These are phyloP conservation scores for Linum trigynum DNA, from an alignment of 345 rosid species.

Conservation along the genomic window DNA sequence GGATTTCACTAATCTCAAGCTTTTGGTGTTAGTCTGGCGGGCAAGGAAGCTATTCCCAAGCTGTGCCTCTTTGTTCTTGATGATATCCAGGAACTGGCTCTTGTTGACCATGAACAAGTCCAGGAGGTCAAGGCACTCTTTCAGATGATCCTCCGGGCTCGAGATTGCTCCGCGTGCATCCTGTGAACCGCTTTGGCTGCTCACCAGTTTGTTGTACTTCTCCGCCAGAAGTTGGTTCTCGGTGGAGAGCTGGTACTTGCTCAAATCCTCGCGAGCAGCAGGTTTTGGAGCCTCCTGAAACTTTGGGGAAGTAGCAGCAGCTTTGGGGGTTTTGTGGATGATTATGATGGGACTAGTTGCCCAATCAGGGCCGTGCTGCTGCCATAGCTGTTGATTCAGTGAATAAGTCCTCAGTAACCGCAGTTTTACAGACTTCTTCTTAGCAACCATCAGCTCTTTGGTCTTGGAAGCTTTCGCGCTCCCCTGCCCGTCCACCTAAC, in stretches of 20 bases:
- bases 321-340: conserved; percentile 23
- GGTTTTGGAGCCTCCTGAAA: conserved; percentile 13
- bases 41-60: conserved; percentile 22
- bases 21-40: conserved; percentile 21
- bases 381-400: conserved; percentile 15
- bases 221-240: conserved; percentile 9
- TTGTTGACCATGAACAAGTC: conserved; percentile 50
- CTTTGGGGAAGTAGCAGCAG: conserved; percentile 7
- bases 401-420: conserved; percentile 17
- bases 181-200: conserved; percentile 12
- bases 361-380: conserved; percentile 17
- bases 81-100: conserved; percentile 41
- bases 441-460: conserved; percentile 13
- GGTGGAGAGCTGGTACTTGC: conserved; percentile 6
- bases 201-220: conserved; percentile 3
- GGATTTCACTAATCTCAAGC: conserved; percentile 44
- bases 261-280: conserved; percentile 4
- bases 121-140: conserved; percentile 47
- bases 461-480: background rate
- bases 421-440: conserved; percentile 24
- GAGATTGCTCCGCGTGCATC: conserved; percentile 16
- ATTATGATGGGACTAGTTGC: conserved; percentile 32
- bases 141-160: conserved; percentile 23
- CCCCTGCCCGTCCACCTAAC: background rate
- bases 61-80: conserved; percentile 33